A percentile compares a stretch with the other conserved stretches of the same genome.
These are phyloP conservation scores for Chlorella sp. DNA, from an alignment of 139 green algal species.

Conservation along the genomic window DNA sequence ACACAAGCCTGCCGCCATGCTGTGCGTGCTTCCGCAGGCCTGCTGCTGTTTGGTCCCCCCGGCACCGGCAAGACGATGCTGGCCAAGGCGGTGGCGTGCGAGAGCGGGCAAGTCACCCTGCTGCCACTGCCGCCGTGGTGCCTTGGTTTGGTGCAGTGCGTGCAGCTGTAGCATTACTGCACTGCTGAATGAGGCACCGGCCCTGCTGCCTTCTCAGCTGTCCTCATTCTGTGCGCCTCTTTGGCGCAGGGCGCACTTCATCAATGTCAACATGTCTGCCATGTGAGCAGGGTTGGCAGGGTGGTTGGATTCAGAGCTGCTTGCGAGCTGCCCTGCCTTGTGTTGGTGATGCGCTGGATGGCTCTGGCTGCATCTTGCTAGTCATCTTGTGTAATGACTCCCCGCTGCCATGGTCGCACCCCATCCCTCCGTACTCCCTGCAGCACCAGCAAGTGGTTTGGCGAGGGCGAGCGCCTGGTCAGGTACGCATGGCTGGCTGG, in stretches of 20 bases:
- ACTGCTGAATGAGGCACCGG: no score
- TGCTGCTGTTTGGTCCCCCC: constrained; percentile 93
- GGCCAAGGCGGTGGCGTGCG: constrained; percentile 93
- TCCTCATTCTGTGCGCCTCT: no score
- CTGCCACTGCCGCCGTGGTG: no score
- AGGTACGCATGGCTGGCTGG: not conserved
- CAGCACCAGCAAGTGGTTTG: constrained; percentile 52
- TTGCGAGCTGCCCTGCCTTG: no score
- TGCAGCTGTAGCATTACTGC: no score
- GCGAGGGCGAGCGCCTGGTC: constrained; percentile 30
- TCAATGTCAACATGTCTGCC: constrained; percentile 75
- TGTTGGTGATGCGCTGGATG: not conserved
- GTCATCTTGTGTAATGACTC: not conserved
- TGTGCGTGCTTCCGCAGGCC: constrained; percentile 50
- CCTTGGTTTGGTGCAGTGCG: no score
- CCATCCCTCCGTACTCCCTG: not conserved
- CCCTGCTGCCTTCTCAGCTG: no score
- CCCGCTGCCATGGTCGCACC: not conserved
- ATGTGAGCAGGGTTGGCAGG: constrained; percentile 39
- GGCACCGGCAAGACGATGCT: constrained; percentile 94
- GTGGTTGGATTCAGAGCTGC: no score
- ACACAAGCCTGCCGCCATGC: not conserved
- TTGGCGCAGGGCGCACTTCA: constrained; percentile 76
- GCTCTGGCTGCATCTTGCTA: no score
- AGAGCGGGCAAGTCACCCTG: constrained; percentile 53